Evolutionary conservation across 192 early-diverging fungal species (phyloP), one percentile per base, ranked within the genome.

Genomic region (Backusella tarrabulga): DNA sequence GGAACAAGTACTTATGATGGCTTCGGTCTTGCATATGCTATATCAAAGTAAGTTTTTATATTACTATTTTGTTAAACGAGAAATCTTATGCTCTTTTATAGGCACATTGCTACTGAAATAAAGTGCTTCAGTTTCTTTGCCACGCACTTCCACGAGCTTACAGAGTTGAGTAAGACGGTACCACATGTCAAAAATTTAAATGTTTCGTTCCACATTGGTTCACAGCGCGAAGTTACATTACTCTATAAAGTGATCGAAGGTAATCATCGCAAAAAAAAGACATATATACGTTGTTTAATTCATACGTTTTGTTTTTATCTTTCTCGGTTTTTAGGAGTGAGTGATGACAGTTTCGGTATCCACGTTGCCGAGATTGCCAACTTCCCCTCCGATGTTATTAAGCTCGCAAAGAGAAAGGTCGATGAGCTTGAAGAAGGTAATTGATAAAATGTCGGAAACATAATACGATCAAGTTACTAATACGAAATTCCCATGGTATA

Each of bases 1-100:
- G 98, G 98, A 12, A 99, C 98, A n/a, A 97, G 95, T 52, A 99
- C 98, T 1, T 96, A 96, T 78, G 98, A 98, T 81, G 97, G 98
- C 11, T 97, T 97, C 84, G 98, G 98, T 4, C 81, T 99, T 40
- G 98, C 98, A n/a, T 97, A 95, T 93, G 94, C 97, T 4, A 97
- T 99, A 68, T 94, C 97, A 32, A 93, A 99, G 90, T 95, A 88
- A 85, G 87, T 85, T 15, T 71, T 21, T 9, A 69, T 19, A 42
- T 41, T 32, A 19, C 29, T 17, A 54, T 19, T 2, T 32, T 66
- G 5, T 32, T n/a, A 44, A 38, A 6, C 34, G 5, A 3, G 14
- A 68, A 38, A 56, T 34, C 17, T 70, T 69, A 46, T 71, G 11
- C 66, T 32, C 46, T 54, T 38, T 63, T 35, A 56, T 29, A 63